A percentile compares a stretch with the other conserved stretches of the same genome.
phyloP scores from a whole-genome alignment of 176 grass and related monocot genomes.

The Oryza coarctata region DNA sequence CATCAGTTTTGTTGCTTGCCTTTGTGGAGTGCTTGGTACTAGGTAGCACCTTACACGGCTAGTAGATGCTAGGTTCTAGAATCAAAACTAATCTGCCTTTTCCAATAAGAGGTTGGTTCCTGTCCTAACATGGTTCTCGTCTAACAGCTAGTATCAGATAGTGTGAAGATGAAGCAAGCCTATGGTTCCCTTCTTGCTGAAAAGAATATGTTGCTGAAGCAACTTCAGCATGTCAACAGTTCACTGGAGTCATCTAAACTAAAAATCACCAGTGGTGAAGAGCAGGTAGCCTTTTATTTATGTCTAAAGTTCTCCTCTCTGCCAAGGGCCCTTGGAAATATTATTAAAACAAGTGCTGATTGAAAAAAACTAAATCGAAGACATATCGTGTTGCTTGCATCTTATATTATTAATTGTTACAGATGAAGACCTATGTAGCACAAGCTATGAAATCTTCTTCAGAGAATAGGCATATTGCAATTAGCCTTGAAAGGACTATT shows the following conservation, averaged over 20 bases:
- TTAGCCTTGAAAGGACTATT: conserved; percentile 64
- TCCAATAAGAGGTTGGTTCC: background rate
- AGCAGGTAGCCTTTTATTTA: conserved; percentile 60
- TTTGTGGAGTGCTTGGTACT: background rate
- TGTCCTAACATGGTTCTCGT: conserved; percentile 42
- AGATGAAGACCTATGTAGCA: conserved; percentile 70
- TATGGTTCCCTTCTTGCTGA: conserved; percentile 77
- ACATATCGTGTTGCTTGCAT: background rate
- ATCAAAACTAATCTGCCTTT: no score
- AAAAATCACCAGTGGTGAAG: conserved; percentile 71
- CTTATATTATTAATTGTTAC: conserved; percentile 19
- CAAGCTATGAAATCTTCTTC: conserved; percentile 79
- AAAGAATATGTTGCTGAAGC: conserved; percentile 80
- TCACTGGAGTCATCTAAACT: conserved; percentile 75
- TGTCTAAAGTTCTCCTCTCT: conserved; percentile 12
- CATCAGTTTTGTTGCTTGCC: background rate
- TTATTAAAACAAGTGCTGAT: background rate
- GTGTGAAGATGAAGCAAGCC: conserved; percentile 93
- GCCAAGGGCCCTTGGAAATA: background rate
- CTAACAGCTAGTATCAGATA: conserved; percentile 87
- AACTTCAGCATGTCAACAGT: conserved; percentile 73
- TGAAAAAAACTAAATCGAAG: background rate
- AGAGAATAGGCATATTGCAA: conserved; percentile 72
- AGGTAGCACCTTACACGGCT: background rate
- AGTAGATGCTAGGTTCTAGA: background rate